Evolutionary conservation across 306 rosid genomes (phyloP), one percentile per base, ranked within the genome.

Genomic region (Prunus mira): DNA sequence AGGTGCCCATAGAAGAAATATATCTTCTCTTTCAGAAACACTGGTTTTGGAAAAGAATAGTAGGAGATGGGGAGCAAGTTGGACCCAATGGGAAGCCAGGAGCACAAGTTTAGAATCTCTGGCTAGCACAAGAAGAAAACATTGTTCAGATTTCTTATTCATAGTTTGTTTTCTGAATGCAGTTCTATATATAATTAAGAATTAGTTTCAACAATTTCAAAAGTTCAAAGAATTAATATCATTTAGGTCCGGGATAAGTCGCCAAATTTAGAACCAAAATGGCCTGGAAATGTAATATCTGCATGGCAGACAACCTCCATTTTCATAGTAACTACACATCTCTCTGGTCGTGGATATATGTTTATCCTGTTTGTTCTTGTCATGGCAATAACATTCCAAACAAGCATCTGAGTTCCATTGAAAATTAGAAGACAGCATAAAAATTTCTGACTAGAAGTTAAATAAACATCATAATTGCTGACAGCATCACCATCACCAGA

Each of bases 1-100:
- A 96, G 71, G 96, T 96, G 25, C 99, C 99, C 1, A 93, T 96
- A 3, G 99, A 96, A 72, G 99, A 93, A 83, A 75, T 96, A 69
- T 89, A 92, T 79, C 93, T 92, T 30, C 96, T 93, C 3, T 96
- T 87, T 81, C 87, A 96, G 80, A 88, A 73, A 17, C 99, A 93
- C 65, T 89, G 97, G 98, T 89, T 88, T 64, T 96, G 99, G 98
- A 91, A 86, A 83, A 82, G 79, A 12, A 9, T 83, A n/a, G 86
- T 93, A 8, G 67, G 70, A 78, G 77, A 80, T 7, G 84, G 65
- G 46, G 84, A 82, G 11, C 73, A 6, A 62, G 78, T 50, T 46
- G 67, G 22, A 81, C 17, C 71, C 24, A 68, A 75, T 25, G 82
- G 78, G 68, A 89, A 86, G 66, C 47, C 67, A 3, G 69, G n/a